Evolutionary conservation across 331 rosid genomes (phyloP).

Genomic region (Prunus yedoensis): DNA sequence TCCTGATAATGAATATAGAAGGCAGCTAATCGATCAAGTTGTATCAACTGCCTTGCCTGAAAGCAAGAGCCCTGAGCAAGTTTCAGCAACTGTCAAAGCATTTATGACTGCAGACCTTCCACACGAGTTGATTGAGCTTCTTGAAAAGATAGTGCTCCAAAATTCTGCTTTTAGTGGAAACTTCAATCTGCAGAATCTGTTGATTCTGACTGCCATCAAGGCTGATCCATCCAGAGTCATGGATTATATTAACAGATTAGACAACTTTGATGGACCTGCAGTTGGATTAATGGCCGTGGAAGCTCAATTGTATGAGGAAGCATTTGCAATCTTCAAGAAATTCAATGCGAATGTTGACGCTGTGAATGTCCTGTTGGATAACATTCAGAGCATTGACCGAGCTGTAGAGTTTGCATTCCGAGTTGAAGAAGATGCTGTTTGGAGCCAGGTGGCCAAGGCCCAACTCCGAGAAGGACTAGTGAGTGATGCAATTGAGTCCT

Average conservation of each 20-base stretch:
- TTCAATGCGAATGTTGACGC: constrained; percentile 79
- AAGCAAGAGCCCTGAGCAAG: constrained; percentile 83
- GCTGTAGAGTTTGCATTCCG: constrained; percentile 87
- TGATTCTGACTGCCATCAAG: constrained; percentile 77
- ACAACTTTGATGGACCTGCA: constrained; percentile 81
- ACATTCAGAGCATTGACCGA: constrained; percentile 60
- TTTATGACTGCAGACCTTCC: constrained; percentile 90
- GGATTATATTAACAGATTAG: constrained; percentile 79
- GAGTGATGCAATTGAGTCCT: constrained; percentile 81
- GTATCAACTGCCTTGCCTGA: constrained; percentile 85
- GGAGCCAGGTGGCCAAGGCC: constrained; percentile 85
- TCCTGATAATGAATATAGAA: constrained; percentile 69
- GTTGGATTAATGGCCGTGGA: constrained; percentile 80
- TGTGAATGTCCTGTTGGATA: constrained; percentile 72
- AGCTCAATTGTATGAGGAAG: constrained; percentile 72
- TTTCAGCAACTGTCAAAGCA: constrained; percentile 80
- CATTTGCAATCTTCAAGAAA: constrained; percentile 71
- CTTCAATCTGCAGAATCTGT: constrained; percentile 68
- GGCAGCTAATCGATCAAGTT: constrained; percentile 77
- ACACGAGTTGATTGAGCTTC: constrained; percentile 77
- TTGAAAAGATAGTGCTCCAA: constrained; percentile 81
- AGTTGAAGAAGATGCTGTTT: constrained; percentile 84
- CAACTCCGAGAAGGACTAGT: constrained; percentile 73
- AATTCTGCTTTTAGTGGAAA: constrained; percentile 83
- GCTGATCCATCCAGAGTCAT: constrained; percentile 83